These are phyloP conservation scores for Arthrinium phaeospermum DNA, from an alignment of 2,329 filamentous ascomycete species.

Conservation along the genomic window DNA sequence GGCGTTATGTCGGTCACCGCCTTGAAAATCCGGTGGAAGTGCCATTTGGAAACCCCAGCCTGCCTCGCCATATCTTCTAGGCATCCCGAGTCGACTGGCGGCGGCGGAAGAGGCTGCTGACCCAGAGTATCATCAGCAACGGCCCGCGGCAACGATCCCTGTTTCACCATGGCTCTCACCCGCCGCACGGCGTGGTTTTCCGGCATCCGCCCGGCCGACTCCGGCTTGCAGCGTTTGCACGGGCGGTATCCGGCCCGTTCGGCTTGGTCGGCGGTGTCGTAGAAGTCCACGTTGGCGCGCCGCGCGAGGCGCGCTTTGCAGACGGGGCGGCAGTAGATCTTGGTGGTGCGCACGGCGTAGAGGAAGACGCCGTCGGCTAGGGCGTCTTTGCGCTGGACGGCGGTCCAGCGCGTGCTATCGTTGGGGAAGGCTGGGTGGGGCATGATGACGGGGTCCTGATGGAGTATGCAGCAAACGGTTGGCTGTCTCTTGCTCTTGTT, in stretches of 20 bases:
- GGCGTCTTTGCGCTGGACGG: neutral
- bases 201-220: slow-evolving; percentile 18
- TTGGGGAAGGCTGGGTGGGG: neutral
- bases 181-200: slow-evolving; percentile 4
- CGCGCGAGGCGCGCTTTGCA: slow-evolving; percentile 66
- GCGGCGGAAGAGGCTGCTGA: neutral
- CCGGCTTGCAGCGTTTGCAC: slow-evolving; percentile 31
- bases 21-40: slow-evolving; percentile 22
- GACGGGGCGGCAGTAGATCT: slow-evolving; percentile 64
- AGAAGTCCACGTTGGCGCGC: slow-evolving; percentile 65
- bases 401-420: neutral
- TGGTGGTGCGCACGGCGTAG: slow-evolving; percentile 51
- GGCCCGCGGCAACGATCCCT: neutral
- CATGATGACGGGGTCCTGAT: neutral
- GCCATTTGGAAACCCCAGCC: slow-evolving; percentile 21
- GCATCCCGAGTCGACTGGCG: neutral
- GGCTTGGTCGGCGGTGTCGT: slow-evolving; percentile 51
- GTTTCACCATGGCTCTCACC: slow-evolving; percentile 13
- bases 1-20: slow-evolving; percentile 13
- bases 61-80: neutral
- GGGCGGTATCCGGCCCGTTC: slow-evolving; percentile 38
- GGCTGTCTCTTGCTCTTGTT: no score
- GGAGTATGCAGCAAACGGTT: neutral
- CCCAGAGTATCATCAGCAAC: neutral
- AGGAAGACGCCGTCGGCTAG: slow-evolving; percentile 39